Percentiles rank a stretch among this genome's conserved stretches.
These are phyloP conservation scores for Blastocystis sp. DNA, from an alignment of 352 stramenopile species.

Conservation along the genomic window DNA sequence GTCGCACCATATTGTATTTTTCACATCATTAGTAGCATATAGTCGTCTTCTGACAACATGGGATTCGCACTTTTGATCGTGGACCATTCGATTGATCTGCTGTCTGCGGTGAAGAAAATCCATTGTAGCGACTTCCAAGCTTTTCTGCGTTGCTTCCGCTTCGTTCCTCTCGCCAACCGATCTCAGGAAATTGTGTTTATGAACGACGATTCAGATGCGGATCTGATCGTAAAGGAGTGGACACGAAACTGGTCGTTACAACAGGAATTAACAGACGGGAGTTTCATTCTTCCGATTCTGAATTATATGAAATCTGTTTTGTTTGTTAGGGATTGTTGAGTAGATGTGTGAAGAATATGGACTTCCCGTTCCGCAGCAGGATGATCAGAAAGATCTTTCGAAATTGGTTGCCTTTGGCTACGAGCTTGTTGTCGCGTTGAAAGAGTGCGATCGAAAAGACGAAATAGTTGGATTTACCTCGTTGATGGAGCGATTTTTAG, in stretches of 20 bases:
- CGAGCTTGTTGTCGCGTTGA: neutral
- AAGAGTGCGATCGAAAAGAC: neutral
- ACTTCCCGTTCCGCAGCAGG: neutral
- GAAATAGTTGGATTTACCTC: neutral
- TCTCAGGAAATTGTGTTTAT: neutral
- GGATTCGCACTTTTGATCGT: conserved; percentile 24
- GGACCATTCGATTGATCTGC: conserved; percentile 4
- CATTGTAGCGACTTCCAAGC: neutral
- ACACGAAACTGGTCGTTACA: neutral
- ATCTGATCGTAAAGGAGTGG: conserved; percentile 18
- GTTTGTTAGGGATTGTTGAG: neutral
- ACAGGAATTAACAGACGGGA: neutral
- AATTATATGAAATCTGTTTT: neutral
- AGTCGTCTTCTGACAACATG: conserved; percentile 27
- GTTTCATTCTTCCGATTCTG: neutral
- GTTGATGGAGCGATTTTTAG: neutral
- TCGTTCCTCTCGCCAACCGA: neutral
- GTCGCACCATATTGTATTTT: neutral
- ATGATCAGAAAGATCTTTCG: no score
- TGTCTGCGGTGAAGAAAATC: neutral
- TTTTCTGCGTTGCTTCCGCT: neutral
- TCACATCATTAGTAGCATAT: neutral
- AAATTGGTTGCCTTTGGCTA: no score
- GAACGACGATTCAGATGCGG: conserved; percentile 6
- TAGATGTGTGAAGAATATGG: conserved; percentile 23